Base-by-base conservation (phyloP, 257 asterid genomes). In the Scutellaria barbata region DNA sequence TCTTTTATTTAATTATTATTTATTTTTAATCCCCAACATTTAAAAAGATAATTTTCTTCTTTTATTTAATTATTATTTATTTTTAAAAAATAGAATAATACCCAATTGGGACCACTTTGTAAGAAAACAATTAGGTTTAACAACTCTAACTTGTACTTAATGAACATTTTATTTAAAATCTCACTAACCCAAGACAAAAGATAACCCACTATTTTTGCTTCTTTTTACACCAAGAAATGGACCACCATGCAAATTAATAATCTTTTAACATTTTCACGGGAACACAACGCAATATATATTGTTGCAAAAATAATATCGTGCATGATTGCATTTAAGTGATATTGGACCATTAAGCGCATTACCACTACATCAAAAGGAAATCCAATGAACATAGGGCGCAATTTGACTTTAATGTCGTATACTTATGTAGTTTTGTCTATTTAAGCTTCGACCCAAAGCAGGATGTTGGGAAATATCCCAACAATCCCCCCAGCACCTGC, bases 131-230 rank as follows among this genome's bases (percentile, higher is more conserved):
- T 40, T 72, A 64, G 69, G 72, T 63, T 76, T 76, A 66, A 50
- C 82, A 76, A 74, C 84, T 82, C 84, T 64, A 76, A 56, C 74
- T 76, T 76, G 82, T 73, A 59, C 78, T 47, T 64, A 54, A 61
- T 12, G 6, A 43, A 43, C 25, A 11, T 71, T 35, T 46, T 64
- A 25, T 65, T 16, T 37, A 0, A n/a, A 30, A 30, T 64, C 72
- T 12, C 72, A 52, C 22, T 40, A 18, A 40, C 58, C 51, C 43
- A 62, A 63, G 66, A 54, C 47, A 41, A 73, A 51, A 41, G 8
- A 41, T 45, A 54, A 35, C 48, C 45, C 35, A 33, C 17, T 60
- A 62, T 65, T 55, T 42, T 5, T 58, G 22, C 7, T 69, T 10
- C 48, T 60, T 52, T 66, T 62, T 6, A 43, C 45, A 57, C 59